Base-by-base conservation (phyloP, 305 asterid species). In the Fraxinus latifolia region DNA sequence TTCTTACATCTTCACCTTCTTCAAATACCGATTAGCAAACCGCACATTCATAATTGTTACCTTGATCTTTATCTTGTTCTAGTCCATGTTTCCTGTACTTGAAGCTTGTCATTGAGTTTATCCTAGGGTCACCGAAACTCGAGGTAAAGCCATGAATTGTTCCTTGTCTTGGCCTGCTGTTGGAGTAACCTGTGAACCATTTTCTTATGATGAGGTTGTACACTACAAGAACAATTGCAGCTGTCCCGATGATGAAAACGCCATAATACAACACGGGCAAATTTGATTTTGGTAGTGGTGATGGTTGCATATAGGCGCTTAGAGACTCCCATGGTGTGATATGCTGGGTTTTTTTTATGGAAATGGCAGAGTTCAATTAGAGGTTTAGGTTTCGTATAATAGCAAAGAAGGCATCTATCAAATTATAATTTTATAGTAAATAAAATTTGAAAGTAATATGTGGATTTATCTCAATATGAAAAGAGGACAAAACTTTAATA, bases 1-100 rank as follows among this genome's bases (percentile, higher is more conserved):
- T 87, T 88, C 88, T 86, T 9, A 92, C 71, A 74, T 90, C 90
- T 72, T 95, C 98, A 39, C 92, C 97, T 81, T 93, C 90, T 85
- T 91, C 95, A 76, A 88, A 89, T 74, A 34, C 95, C 1, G 97
- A 91, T 23, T 90, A 81, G 81, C 98, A 95, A 65, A 95, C 96
- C 14, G 83, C 88, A 78, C 98, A 93, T 32, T 91, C 95, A 0
- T 82, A 32, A 6, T 87, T 92, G 21, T 74, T 82, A 0, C 74
- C 80, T 21, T 17, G 84, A 50, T 77, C 89, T n/a, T 23, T 37
- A 14, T 27, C 12, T 7, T 33, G 7, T 27, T 7, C 75, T 50
- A 2, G 39, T n/a, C 87, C 88, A 77, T 25, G 62, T 62, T 80
- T 83, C 80, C 39, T 77, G 85, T 83, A 84, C 86, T 79, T 88